These are phyloP conservation scores for Nepenthes alata DNA, from an alignment of 179 eudicot species.

Conservation along the genomic window DNA sequence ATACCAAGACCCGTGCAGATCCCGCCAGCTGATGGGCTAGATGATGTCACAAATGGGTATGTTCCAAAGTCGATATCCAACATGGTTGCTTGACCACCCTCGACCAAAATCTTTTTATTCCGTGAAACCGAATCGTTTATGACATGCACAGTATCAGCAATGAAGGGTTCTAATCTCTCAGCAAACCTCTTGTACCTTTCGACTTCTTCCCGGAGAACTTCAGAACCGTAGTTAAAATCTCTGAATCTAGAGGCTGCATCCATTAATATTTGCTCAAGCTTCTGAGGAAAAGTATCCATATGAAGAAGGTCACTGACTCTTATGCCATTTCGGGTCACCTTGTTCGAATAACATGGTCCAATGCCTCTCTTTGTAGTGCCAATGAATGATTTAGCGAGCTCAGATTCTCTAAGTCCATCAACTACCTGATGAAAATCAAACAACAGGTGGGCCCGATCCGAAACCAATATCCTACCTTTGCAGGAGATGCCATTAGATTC, in stretches of 20 bases:
- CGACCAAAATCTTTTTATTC: constrained; percentile 75
- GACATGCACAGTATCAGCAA: constrained; percentile 79
- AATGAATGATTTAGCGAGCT: constrained; percentile 83
- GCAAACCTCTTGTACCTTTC: constrained; percentile 76
- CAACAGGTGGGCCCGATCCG: constrained; percentile 90
- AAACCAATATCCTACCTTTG: constrained; percentile 73
- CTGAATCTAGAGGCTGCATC: constrained; percentile 79
- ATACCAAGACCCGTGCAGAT: constrained; percentile 97
- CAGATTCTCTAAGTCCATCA: constrained; percentile 91
- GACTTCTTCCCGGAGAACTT: constrained; percentile 66
- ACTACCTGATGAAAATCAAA: constrained; percentile 86
- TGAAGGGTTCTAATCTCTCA: constrained; percentile 83
- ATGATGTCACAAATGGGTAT: constrained; percentile 94
- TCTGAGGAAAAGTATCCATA: constrained; percentile 87
- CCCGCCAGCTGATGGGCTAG: constrained; percentile 98
- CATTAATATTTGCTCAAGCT: constrained; percentile 62
- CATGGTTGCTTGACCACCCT: constrained; percentile 99
- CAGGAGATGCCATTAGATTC: constrained; percentile 89
- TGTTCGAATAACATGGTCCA: constrained; percentile 91
- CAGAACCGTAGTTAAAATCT: constrained; percentile 54
- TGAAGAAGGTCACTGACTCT: constrained; percentile 85
- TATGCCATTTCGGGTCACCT: constrained; percentile 85
- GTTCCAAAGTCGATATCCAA: constrained; percentile 95
- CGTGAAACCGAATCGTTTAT: constrained; percentile 57
- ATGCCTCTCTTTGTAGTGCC: constrained; percentile 95